These are phyloP conservation scores for Verticillium alfalfae DNA, from an alignment of 2,329 filamentous ascomycete species.

Conservation along the genomic window DNA sequence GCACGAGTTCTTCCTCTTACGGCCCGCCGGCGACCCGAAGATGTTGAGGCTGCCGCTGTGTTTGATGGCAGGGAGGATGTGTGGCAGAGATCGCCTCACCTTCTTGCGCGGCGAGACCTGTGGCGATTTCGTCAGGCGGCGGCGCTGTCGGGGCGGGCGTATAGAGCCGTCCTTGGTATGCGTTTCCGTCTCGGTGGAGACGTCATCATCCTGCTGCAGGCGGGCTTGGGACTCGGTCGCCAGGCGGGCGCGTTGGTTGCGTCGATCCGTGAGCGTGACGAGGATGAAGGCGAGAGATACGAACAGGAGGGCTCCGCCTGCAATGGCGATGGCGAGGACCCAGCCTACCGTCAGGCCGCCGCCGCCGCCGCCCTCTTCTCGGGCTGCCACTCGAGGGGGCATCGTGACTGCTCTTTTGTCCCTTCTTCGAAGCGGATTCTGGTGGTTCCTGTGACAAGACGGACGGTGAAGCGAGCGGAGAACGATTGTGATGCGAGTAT, in stretches of 20 bases:
- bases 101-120: background rate
- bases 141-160: background rate
- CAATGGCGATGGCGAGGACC: conserved; percentile 40
- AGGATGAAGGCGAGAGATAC: conserved; percentile 35
- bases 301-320: conserved; percentile 40
- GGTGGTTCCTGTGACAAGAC: background rate
- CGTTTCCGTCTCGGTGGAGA: conserved; percentile 11
- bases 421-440: background rate
- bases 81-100: conserved; percentile 18
- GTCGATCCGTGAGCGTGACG: conserved; percentile 28
- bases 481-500: background rate
- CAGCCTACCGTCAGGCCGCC: conserved; percentile 22
- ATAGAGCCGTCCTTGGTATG: conserved; percentile 5
- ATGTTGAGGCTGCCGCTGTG: conserved; percentile 22
- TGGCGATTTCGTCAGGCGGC: background rate
- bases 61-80: conserved; percentile 25
- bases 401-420: background rate
- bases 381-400: background rate
- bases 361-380: background rate
- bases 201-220: conserved; percentile 6
- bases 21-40: conserved; percentile 7
- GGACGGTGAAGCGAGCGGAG: background rate
- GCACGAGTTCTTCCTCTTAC: background rate
- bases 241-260: conserved; percentile 13
- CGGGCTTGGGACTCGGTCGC: background rate